Evolutionary conservation across 2,329 filamentous ascomycete species (phyloP).

Genomic region (Mariannaea sp.): DNA sequence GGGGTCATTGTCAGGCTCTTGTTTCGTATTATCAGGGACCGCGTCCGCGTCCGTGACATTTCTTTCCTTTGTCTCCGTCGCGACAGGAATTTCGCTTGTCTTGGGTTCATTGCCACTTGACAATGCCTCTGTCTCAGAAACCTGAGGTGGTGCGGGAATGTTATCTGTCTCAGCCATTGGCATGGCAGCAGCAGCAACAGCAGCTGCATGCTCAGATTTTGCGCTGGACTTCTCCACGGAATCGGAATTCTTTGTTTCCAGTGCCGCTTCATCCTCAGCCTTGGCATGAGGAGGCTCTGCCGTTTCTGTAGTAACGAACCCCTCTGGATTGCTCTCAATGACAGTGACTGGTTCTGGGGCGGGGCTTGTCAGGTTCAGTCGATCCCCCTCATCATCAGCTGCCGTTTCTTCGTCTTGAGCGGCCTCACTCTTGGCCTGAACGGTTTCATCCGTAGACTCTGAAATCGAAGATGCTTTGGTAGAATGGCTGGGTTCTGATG

Average conservation of each 20-base stretch:
- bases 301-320: slow-evolving; percentile 5
- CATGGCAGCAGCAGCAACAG: slow-evolving; percentile 15
- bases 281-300: not conserved
- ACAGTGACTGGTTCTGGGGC: slow-evolving; percentile 19
- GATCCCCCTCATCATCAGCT: slow-evolving; percentile 17
- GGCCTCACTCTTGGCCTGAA: slow-evolving; percentile 45
- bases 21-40: slow-evolving; percentile 16
- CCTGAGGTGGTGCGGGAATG: slow-evolving; percentile 26
- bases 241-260: slow-evolving; percentile 6
- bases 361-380: not conserved
- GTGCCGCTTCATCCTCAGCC: not conserved
- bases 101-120: slow-evolving; percentile 20
- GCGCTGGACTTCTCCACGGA: slow-evolving; percentile 1
- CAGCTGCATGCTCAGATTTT: slow-evolving; percentile 12
- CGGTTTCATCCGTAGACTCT: slow-evolving; percentile 65
- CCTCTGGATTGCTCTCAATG: slow-evolving; percentile 14
- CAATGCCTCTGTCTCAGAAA: slow-evolving; percentile 13
- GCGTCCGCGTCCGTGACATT: slow-evolving; percentile 16
- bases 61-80: slow-evolving; percentile 19
- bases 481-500: slow-evolving; percentile 62
- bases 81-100: slow-evolving; percentile 25
- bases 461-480: slow-evolving; percentile 68
- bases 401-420: slow-evolving; percentile 26
- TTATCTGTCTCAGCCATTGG: slow-evolving; percentile 29
- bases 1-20: slow-evolving; percentile 24